Percentiles rank a stretch among this genome's conserved stretches.
Evolutionary conservation across 495 filamentous ascomycete genomes (phyloP).

Genomic region (Talaromyces wortmannii): DNA sequence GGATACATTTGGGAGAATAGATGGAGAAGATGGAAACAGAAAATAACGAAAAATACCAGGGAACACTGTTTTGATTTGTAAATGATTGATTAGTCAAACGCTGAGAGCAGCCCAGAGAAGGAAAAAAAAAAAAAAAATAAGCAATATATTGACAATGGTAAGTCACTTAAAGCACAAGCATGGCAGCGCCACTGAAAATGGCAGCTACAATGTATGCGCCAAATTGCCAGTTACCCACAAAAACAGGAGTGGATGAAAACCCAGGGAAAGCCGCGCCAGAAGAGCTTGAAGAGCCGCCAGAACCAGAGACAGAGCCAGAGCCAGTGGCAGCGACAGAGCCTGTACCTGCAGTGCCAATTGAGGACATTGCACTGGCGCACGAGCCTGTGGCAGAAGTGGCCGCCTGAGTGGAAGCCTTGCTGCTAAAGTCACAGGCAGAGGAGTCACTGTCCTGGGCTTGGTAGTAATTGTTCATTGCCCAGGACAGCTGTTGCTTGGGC

Average conservation of each 20-base stretch:
- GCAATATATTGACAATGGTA: too few species aligned
- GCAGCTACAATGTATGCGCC: slow-evolving; percentile 64
- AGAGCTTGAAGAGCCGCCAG: slow-evolving; percentile 18
- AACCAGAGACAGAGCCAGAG: slow-evolving; percentile 17
- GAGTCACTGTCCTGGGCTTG: slow-evolving; percentile 44
- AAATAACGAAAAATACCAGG: too few species aligned
- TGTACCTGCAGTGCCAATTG: slow-evolving; percentile 59
- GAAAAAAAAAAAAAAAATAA: too few species aligned
- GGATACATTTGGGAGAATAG: too few species aligned
- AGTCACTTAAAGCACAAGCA: slow-evolving; percentile 61
- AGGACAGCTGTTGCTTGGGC: slow-evolving; percentile 68
- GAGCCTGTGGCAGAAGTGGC: slow-evolving; percentile 40
- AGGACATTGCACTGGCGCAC: slow-evolving; percentile 47
- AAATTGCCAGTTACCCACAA: slow-evolving; percentile 56
- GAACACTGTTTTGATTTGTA: too few species aligned
- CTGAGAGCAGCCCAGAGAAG: too few species aligned
- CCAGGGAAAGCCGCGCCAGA: slow-evolving; percentile 37
- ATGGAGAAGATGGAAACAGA: too few species aligned
- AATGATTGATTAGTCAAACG: too few species aligned
- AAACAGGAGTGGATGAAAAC: slow-evolving; percentile 39
- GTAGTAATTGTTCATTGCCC: slow-evolving; percentile 79
- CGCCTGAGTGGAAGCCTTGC: slow-evolving; percentile 49
- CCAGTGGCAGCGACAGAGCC: slow-evolving; percentile 50
- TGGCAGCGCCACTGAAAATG: slow-evolving; percentile 59
- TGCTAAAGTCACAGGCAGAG: slow-evolving; percentile 70